These are phyloP conservation scores for Geotrichum phurueaensis DNA, from an alignment of 1,139 yeast genomes.

Conservation along the genomic window DNA sequence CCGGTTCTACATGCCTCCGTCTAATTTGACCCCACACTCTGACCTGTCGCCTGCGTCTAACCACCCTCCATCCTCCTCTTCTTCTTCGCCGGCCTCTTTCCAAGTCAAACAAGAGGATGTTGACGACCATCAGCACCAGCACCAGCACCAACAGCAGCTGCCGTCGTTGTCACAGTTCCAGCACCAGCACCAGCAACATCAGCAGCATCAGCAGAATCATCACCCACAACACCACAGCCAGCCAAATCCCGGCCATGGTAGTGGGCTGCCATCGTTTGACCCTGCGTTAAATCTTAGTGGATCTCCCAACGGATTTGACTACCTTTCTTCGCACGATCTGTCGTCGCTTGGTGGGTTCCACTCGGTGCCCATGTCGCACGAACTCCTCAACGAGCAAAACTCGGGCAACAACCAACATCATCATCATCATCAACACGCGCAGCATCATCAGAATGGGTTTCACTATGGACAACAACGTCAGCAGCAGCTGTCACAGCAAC, in stretches of 20 bases:
- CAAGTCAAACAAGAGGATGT: slow-evolving; percentile 1
- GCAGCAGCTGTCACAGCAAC: not conserved
- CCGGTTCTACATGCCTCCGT: slow-evolving; percentile 12
- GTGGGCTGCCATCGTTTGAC: slow-evolving; percentile 8
- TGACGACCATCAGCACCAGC: slow-evolving; percentile 3
- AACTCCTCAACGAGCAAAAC: slow-evolving; percentile 6
- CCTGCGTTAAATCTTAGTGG: not conserved
- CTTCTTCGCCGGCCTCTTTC: slow-evolving; percentile 3
- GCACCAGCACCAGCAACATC: slow-evolving; percentile 4
- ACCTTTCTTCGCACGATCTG: slow-evolving; percentile 6
- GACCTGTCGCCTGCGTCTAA: slow-evolving; percentile 10
- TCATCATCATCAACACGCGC: not conserved
- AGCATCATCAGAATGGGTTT: slow-evolving; percentile 1
- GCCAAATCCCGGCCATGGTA: slow-evolving; percentile 1
- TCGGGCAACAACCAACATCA: not conserved
- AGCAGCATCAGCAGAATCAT: slow-evolving; percentile 1
- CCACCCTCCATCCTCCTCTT: not conserved
- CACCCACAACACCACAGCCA: slow-evolving; percentile 8
- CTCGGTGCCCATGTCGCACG: slow-evolving; percentile 3
- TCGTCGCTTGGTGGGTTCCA: slow-evolving; percentile 7
- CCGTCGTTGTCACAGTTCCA: slow-evolving; percentile 11
- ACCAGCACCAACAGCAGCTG: slow-evolving; percentile 4
- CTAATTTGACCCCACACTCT: slow-evolving; percentile 5
- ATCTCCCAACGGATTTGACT: slow-evolving; percentile 13
- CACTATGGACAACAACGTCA: slow-evolving; percentile 2